Evolutionary conservation across 1,284 basidiomycete genomes (phyloP).

Genomic region (Neolentinus lepideus): DNA sequence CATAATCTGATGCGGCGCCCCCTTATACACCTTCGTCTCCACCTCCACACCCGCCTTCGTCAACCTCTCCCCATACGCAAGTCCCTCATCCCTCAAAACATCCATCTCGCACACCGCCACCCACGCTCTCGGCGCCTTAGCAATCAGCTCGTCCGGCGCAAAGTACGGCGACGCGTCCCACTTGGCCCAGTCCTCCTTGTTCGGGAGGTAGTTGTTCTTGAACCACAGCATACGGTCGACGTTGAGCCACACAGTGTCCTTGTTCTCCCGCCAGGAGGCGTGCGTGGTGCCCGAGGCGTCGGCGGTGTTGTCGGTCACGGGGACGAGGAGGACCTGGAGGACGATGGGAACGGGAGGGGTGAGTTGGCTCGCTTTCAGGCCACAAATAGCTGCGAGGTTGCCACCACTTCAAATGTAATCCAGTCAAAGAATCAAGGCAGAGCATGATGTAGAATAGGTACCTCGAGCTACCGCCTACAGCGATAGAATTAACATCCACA

Average conservation of each 20-base stretch:
- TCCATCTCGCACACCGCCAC: constrained; percentile 62
- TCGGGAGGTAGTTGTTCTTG: constrained; percentile 58
- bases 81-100: constrained; percentile 60
- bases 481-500: constrained; percentile 35
- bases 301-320: constrained; percentile 68
- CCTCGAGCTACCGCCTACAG: constrained; percentile 68
- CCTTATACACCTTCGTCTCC: constrained; percentile 48
- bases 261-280: constrained; percentile 52
- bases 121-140: constrained; percentile 49
- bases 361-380: constrained; percentile 51
- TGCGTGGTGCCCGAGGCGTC: constrained; percentile 31
- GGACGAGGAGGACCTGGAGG: constrained; percentile 63
- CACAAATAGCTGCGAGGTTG: constrained; percentile 61
- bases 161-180: constrained; percentile 69
- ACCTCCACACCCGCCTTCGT: constrained; percentile 44
- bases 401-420: constrained; percentile 41
- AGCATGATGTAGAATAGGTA: constrained; percentile 13
- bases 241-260: constrained; percentile 50
- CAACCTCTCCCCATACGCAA: constrained; percentile 58
- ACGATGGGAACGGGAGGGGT: constrained; percentile 46
- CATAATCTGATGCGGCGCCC: constrained; percentile 63
- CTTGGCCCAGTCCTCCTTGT: constrained; percentile 47
- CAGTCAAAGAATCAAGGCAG: background rate
- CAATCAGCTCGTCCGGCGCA: constrained; percentile 48
- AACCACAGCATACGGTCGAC: constrained; percentile 70